A percentile compares a stretch with the other conserved stretches of the same genome.
Conservation (phyloP, 148 eudicot species). For the Simmondsia chinensis region DNA sequence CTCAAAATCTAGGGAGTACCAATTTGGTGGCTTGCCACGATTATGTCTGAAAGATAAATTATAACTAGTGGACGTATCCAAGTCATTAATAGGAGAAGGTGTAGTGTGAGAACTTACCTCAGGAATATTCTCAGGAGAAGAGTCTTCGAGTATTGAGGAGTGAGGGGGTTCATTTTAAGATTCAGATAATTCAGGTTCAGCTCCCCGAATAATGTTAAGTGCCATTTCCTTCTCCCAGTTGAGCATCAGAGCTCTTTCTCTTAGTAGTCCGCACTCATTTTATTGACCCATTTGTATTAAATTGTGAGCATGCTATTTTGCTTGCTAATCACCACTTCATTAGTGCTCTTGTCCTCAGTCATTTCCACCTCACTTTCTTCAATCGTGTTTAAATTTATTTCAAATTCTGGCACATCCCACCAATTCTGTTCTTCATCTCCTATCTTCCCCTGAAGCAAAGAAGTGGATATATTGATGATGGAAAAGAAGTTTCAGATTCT, state of each 20-base stretch:
- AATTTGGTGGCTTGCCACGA: not conserved
- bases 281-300: too few species aligned
- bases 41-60: not conserved
- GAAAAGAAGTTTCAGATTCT: not conserved
- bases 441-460: not conserved
- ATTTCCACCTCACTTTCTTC: too few species aligned
- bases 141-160: not conserved
- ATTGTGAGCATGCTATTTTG: not conserved
- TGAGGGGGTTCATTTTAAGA: not conserved
- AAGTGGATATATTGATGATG: not conserved
- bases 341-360: not conserved
- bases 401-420: too few species aligned
- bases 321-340: not conserved
- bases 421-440: not conserved
- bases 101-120: slow-evolving; percentile 1
- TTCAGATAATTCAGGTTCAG: too few species aligned
- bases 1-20: not conserved
- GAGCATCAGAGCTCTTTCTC: too few species aligned
- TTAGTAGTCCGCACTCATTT: too few species aligned
- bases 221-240: too few species aligned
- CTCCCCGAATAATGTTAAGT: too few species aligned
- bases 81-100: not conserved
- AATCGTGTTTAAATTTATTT: too few species aligned
- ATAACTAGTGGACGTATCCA: not conserved
- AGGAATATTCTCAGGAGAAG: not conserved